These are phyloP conservation scores for Stentor roeselii DNA, from an alignment of 73 alveolate species.

Conservation along the genomic window DNA sequence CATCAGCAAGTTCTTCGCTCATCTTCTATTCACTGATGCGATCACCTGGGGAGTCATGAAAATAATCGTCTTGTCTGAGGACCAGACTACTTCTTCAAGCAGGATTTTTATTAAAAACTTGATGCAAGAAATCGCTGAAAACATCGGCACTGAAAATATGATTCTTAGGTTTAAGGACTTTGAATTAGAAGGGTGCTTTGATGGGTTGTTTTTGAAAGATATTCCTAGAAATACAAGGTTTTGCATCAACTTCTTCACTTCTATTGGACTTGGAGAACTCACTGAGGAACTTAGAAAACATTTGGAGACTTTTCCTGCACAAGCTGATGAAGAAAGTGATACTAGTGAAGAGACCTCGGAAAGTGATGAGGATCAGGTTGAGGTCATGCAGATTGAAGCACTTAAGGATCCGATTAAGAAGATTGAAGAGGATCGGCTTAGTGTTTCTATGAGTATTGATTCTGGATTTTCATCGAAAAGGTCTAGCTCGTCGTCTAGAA, in stretches of 20 bases:
- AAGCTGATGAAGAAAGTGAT: conserved; percentile 44
- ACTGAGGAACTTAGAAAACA: conserved; percentile 94
- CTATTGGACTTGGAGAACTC: conserved; percentile 97
- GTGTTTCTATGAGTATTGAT: too few relatives aligned
- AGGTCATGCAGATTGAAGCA: too few relatives aligned
- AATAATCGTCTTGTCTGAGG: conserved; percentile 93
- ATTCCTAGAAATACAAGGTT: conserved; percentile 95
- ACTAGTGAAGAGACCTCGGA: conserved; percentile 21
- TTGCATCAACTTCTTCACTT: conserved; percentile 96
- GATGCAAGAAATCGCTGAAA: conserved; percentile 82
- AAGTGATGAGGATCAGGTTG: conserved; percentile 5
- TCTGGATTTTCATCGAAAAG: too few relatives aligned
- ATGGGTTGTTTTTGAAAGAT: conserved; percentile 92
- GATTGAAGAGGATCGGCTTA: too few relatives aligned
- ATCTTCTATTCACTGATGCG: conserved; percentile 93
- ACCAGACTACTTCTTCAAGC: conserved; percentile 94
- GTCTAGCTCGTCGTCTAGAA: too few relatives aligned
- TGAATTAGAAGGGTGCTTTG: conserved; percentile 62
- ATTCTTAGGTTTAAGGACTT: conserved; percentile 57
- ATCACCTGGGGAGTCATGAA: conserved; percentile 84
- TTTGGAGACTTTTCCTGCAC: conserved; percentile 70
- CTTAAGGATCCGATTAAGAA: too few relatives aligned
- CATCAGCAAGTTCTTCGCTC: conserved; percentile 97
- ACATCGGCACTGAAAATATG: conserved; percentile 56
- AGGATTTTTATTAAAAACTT: conserved; percentile 96